These are phyloP conservation scores for Lasiodiplodia hormozganensis DNA, from an alignment of 2,329 filamentous ascomycete genomes.

Conservation along the genomic window DNA sequence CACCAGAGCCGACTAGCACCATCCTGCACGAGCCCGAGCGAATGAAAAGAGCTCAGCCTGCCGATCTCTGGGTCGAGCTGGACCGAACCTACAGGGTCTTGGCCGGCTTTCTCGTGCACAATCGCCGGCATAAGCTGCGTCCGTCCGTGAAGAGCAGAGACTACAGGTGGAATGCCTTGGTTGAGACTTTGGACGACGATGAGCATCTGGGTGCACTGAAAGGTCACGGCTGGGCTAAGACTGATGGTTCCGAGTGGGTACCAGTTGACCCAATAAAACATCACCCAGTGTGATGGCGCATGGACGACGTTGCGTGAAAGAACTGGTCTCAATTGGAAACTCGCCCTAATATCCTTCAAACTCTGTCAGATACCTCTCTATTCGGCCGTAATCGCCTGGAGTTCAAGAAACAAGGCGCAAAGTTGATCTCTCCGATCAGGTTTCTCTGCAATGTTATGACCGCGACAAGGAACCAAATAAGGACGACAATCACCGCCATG, in stretches of 20 bases:
- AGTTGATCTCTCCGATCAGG: constrained; percentile 58
- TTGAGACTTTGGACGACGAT: constrained; percentile 13
- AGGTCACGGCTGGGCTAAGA: constrained; percentile 7
- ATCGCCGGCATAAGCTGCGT: neutral
- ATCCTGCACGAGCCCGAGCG: constrained; percentile 46
- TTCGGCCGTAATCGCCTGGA: constrained; percentile 1
- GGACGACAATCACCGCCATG: constrained; percentile 58
- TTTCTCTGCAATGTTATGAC: constrained; percentile 57
- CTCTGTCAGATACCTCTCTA: constrained; percentile 6
- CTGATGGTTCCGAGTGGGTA: constrained; percentile 4
- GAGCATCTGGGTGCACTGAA: constrained; percentile 14
- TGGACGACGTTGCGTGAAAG: too few relatives aligned
- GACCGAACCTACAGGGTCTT: constrained; percentile 11
- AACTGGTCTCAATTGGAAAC: neutral
- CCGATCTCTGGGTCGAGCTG: constrained; percentile 48
- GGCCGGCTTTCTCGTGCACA: neutral
- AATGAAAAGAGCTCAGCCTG: constrained; percentile 51
- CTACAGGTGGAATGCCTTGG: constrained; percentile 19
- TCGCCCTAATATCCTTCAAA: neutral
- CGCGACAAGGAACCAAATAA: constrained; percentile 64
- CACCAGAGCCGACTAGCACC: constrained; percentile 48
- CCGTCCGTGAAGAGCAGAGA: constrained; percentile 8
- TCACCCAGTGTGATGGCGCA: neutral
- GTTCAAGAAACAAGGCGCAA: constrained; percentile 60
- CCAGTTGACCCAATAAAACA: neutral